Evolutionary conservation across 768 basidiomycete genomes (phyloP).

Genomic region (Panus rudis): DNA sequence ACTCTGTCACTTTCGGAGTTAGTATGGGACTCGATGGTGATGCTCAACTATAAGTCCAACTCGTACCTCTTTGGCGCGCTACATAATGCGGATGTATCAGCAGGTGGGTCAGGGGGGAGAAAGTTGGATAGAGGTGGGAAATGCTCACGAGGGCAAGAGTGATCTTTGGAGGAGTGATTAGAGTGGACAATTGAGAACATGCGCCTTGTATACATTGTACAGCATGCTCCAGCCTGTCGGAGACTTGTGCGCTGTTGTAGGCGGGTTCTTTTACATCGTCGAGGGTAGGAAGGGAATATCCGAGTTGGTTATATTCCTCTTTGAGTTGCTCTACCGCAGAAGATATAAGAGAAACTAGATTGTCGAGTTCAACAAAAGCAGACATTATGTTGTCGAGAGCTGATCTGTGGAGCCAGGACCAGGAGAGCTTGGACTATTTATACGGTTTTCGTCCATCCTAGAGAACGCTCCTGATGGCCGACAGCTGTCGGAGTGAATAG

Average conservation of each 20-base stretch:
- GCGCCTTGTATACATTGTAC: background rate
- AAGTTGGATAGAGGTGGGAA: background rate
- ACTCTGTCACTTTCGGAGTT: background rate
- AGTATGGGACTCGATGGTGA: background rate
- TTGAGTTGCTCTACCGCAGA: background rate
- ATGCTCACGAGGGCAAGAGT: background rate
- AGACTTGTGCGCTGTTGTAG: background rate
- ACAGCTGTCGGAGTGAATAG: no score
- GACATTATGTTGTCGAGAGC: no score
- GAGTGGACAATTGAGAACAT: background rate
- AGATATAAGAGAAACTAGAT: background rate
- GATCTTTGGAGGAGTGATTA: background rate
- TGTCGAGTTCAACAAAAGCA: background rate
- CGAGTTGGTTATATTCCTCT: background rate
- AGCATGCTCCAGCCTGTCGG: background rate
- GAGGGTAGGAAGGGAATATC: background rate
- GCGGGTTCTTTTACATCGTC: background rate
- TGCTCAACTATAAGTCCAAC: background rate
- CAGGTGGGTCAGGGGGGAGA: background rate
- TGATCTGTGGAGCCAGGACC: no score
- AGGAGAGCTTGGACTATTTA: no score
- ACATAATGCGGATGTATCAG: background rate
- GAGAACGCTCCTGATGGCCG: no score
- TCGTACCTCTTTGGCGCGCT: background rate
- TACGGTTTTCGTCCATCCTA: no score